Conservation (phyloP, 352 stramenopile genomes). For the Lagenidium giganteum region DNA sequence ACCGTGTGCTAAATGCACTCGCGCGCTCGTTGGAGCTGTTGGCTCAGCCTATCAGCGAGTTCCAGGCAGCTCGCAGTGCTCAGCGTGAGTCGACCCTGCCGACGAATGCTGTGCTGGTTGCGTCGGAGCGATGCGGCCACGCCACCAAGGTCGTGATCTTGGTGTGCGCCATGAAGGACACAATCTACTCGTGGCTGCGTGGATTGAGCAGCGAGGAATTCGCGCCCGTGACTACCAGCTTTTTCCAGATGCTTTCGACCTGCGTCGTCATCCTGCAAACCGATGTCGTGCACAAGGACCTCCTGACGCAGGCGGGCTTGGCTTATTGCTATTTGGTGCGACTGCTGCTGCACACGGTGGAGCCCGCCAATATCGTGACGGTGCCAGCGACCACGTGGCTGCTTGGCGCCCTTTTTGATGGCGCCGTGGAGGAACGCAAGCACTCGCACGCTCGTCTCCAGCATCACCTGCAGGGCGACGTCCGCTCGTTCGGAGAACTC, state of each 20-base stretch:
- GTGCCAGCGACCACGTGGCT: slow-evolving; percentile 15
- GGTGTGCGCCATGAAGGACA: slow-evolving; percentile 53
- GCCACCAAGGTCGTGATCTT: slow-evolving; percentile 71
- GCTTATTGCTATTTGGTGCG: slow-evolving; percentile 65
- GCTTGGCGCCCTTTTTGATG: slow-evolving; percentile 5
- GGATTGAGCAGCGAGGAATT: slow-evolving; percentile 5
- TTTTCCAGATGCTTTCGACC: slow-evolving; percentile 41
- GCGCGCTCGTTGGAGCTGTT: slow-evolving; percentile 47
- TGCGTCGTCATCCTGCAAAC: slow-evolving; percentile 68
- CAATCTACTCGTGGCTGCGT: slow-evolving; percentile 30
- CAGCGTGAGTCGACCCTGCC: slow-evolving; percentile 14
- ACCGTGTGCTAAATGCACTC: too few species aligned
- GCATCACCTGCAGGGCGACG: slow-evolving; percentile 30
- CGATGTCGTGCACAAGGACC: slow-evolving; percentile 69
- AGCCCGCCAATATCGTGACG: background rate
- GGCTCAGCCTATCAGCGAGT: slow-evolving; percentile 41
- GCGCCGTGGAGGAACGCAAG: background rate
- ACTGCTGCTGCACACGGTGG: slow-evolving; percentile 32
- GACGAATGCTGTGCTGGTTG: slow-evolving; percentile 64
- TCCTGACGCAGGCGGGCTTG: slow-evolving; percentile 71
- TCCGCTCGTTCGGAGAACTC: slow-evolving; percentile 37
- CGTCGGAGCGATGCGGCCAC: slow-evolving; percentile 66
- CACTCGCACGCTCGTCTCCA: slow-evolving; percentile 4
- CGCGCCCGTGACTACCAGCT: slow-evolving; percentile 8
- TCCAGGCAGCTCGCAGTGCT: slow-evolving; percentile 17